Base-by-base conservation (phyloP, 257 asterid genomes). In the Penstemon barbatus region DNA sequence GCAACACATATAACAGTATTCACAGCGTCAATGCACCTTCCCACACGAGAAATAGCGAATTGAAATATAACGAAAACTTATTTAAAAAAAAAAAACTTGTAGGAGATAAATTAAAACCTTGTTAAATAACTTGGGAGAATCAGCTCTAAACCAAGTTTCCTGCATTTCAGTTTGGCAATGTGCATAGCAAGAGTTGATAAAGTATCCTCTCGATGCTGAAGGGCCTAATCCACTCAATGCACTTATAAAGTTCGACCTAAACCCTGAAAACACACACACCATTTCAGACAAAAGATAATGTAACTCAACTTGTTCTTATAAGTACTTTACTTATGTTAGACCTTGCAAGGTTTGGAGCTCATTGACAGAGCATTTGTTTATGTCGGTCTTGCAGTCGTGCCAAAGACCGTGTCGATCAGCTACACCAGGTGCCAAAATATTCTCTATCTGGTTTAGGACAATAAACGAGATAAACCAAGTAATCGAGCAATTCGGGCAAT, bases 151-250 rank as follows among this genome's bases (percentile, higher is more conserved):
- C 96, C 99, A 93, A 4, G 93, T 85, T 77, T 91, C 96, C 68
- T 93, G 99, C 73, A 52, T 87, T 75, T 84, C 96, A 1, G 92
- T 85, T 80, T 93, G 99, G 83, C 99, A 93, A 77, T 93, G 99
- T 1, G 96, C 92, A 13, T 80, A 93, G 88, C 96, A 93, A 2
- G 96, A 84, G 77, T 90, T 90, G 74, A 93, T 85, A 77, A 80
- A 93, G 75, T 75, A 86, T 44, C 97, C 97, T 73, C 75, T 87
- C 2, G 97, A 79, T 11, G 86, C 25, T 36, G 94, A 88, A 56
- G 80, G 15, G 36, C 79, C 77, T 45, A 84, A 33, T 69, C 75
- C 90, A 6, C 61, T 56, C 68, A 89, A 54, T 39, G 91, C 84
- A 4, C 69, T 78, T 50, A 91, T 56, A 72, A 90, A 94, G 60